A percentile compares a stretch with the other conserved stretches of the same genome.
Evolutionary conservation across 2,329 filamentous ascomycete genomes (phyloP).

Genomic region (Lizonia empirigonia): DNA sequence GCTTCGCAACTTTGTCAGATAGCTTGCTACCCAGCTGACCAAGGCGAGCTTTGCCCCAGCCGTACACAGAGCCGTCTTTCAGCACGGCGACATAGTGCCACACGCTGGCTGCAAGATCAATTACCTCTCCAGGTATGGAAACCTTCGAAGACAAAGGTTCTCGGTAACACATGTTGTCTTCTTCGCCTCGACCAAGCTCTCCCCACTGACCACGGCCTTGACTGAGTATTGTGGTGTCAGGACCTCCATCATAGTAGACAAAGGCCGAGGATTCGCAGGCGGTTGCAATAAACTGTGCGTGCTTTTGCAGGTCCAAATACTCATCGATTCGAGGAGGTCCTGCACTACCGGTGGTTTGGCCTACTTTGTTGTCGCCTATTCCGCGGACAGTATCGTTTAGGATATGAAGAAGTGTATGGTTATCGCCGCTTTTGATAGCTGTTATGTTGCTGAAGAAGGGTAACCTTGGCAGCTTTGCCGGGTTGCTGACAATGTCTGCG

Average conservation of each 20-base stretch:
- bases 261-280: slow-evolving; percentile 38
- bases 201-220: slow-evolving; percentile 34
- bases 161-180: background rate
- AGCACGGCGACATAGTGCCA: slow-evolving; percentile 77
- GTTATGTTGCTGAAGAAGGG: slow-evolving; percentile 14
- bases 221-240: slow-evolving; percentile 11
- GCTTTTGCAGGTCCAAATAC: background rate
- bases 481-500: slow-evolving; percentile 46
- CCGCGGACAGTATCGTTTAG: slow-evolving; percentile 65
- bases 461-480: slow-evolving; percentile 16
- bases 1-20: slow-evolving; percentile 47
- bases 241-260: slow-evolving; percentile 1
- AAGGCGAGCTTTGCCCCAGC: slow-evolving; percentile 88
- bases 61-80: slow-evolving; percentile 76
- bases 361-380: slow-evolving; percentile 64
- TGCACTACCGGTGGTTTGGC: slow-evolving; percentile 33
- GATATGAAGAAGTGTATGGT: slow-evolving; percentile 81
- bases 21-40: slow-evolving; percentile 72
- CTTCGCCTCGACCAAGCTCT: slow-evolving; percentile 26
- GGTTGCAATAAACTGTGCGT: slow-evolving; percentile 23
- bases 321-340: background rate
- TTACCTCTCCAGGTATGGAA: slow-evolving; percentile 46
- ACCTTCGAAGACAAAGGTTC: background rate
- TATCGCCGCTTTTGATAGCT: slow-evolving; percentile 71
- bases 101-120: slow-evolving; percentile 74